Percentiles rank a stretch among this genome's conserved stretches.
Conservation (phyloP, 345 rosid species). For the Aegle marmelos region DNA sequence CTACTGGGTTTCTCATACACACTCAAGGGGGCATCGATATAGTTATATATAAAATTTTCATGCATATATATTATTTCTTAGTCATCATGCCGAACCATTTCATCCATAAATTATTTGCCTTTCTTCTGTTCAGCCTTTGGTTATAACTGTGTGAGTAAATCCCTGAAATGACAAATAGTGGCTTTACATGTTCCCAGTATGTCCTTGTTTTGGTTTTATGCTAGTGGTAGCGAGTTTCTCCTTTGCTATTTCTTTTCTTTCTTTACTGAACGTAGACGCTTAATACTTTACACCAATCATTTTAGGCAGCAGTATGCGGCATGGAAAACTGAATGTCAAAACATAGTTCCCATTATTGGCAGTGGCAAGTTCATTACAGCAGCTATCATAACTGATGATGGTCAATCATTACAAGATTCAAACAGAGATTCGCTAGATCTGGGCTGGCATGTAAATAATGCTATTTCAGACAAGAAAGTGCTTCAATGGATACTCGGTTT, state of each 20-base stretch:
- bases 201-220: constrained; percentile 11
- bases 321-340: constrained; percentile 81
- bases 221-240: not conserved
- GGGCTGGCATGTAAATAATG: constrained; percentile 33
- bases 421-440: constrained; percentile 25
- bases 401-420: constrained; percentile 42
- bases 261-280: constrained; percentile 12
- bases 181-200: not conserved
- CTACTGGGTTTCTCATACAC: not conserved
- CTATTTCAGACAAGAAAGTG: constrained; percentile 59
- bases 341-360: constrained; percentile 80
- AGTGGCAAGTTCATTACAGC: constrained; percentile 63
- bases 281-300: constrained; percentile 21
- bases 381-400: constrained; percentile 64
- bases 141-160: not conserved
- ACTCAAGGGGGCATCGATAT: not conserved
- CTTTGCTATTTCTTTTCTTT: not conserved
- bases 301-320: constrained; percentile 70
- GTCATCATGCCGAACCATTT: not conserved
- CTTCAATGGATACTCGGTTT: constrained; percentile 76
- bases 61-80: not conserved
- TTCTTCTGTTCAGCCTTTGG: not conserved
- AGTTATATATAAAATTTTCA: not conserved
- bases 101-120: not conserved
- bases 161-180: not conserved